phyloP scores from a whole-genome alignment of 2,329 filamentous ascomycete genomes.

The Diaporthe vexans region DNA sequence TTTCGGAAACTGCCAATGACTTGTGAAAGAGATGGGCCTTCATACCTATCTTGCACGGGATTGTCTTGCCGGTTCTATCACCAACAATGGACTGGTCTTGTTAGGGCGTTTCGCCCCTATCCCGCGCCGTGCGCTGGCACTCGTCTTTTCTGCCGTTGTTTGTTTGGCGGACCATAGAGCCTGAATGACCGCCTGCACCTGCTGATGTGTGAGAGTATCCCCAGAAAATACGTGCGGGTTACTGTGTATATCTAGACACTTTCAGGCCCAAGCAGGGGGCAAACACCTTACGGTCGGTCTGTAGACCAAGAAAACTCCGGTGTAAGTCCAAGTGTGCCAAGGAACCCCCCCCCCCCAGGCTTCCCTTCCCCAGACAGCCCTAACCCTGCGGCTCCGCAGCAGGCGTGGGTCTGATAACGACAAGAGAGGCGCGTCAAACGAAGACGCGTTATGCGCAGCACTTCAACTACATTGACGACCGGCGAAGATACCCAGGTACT shows the following conservation, averaged over 20 bases:
- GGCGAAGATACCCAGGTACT: conserved; percentile 20
- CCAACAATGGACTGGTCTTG: background rate
- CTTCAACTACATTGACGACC: conserved; percentile 18
- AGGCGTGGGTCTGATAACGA: background rate
- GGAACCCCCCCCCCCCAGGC: background rate
- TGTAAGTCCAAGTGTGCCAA: background rate
- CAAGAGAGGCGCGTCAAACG: conserved; percentile 21
- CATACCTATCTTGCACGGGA: background rate
- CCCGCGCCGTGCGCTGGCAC: too few species aligned
- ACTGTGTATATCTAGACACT: too few species aligned
- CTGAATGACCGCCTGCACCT: background rate
- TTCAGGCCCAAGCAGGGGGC: background rate
- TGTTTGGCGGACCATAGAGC: background rate
- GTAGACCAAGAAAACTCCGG: too few species aligned
- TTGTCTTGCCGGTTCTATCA: background rate
- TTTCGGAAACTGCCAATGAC: background rate
- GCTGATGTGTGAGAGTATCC: background rate
- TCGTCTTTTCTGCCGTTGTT: background rate
- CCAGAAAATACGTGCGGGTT: background rate
- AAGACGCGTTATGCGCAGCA: conserved; percentile 14
- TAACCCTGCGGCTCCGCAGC: background rate
- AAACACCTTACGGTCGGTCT: too few species aligned
- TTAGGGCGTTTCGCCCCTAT: background rate
- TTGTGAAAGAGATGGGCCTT: background rate
- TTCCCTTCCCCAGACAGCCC: background rate